These are phyloP conservation scores for Calendula officinalis DNA, from an alignment of 129 eudicot genomes.

Conservation along the genomic window DNA sequence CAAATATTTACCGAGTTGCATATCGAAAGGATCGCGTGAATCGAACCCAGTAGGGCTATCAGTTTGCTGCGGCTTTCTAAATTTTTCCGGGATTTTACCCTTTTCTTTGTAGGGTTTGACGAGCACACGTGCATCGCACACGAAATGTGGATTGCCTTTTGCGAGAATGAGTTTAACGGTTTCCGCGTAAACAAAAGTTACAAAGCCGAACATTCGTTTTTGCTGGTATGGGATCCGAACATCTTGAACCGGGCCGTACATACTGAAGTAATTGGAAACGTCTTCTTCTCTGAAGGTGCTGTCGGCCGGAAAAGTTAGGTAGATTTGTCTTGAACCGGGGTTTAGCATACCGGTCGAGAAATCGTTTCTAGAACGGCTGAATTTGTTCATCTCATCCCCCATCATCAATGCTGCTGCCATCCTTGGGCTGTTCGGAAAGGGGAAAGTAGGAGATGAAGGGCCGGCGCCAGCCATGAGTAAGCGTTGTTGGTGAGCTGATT, in stretches of 20 bases:
- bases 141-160: constrained; percentile 87
- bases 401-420: constrained; percentile 47
- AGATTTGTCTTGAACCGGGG: constrained; percentile 76
- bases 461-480: constrained; percentile 40
- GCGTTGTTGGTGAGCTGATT: constrained; percentile 47
- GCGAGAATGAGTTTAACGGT: constrained; percentile 77
- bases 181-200: constrained; percentile 68
- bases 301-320: constrained; percentile 82
- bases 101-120: constrained; percentile 86
- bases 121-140: constrained; percentile 75
- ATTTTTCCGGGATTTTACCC: constrained; percentile 85
- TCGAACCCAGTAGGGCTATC: constrained; percentile 70
- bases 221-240: constrained; percentile 92
- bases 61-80: constrained; percentile 57
- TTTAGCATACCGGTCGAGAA: constrained; percentile 51
- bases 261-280: constrained; percentile 74
- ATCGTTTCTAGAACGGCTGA: constrained; percentile 44
- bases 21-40: constrained; percentile 69
- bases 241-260: constrained; percentile 81
- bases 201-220: constrained; percentile 80
- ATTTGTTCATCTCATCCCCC: constrained; percentile 55
- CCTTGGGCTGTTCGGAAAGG: constrained; percentile 52
- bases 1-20: constrained; percentile 45
- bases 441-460: background rate
- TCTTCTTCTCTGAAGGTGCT: constrained; percentile 81